These are phyloP conservation scores for Neofusicoccum umdonicola DNA, from an alignment of 2,329 filamentous ascomycete genomes.

Conservation along the genomic window DNA sequence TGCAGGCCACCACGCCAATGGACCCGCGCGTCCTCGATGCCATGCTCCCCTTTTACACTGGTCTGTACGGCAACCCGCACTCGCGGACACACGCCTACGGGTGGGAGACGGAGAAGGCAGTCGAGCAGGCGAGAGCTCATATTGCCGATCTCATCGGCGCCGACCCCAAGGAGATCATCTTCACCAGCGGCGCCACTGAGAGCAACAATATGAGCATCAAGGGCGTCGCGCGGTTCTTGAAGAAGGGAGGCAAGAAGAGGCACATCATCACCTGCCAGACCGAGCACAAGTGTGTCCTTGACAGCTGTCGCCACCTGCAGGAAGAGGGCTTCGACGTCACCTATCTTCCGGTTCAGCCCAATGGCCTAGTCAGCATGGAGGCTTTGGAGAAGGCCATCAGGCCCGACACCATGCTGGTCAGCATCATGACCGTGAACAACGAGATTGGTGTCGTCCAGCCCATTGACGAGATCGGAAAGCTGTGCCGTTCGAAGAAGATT, in stretches of 20 bases:
- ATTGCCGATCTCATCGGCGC: conserved; percentile 87
- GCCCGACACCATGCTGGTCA: conserved; percentile 87
- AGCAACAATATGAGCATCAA: conserved; percentile 99
- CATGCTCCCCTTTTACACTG: conserved; percentile 93
- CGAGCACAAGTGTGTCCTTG: conserved; percentile 97
- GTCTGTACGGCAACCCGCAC: conserved; percentile 94
- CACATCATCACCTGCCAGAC: conserved; percentile 98
- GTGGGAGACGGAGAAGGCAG: conserved; percentile 95
- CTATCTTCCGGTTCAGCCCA: conserved; percentile 87
- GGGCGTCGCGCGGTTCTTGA: conserved; percentile 94
- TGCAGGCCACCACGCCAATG: conserved; percentile 94
- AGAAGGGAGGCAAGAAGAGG: conserved; percentile 90
- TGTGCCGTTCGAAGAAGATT: conserved; percentile 87
- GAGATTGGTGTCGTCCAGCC: conserved; percentile 99
- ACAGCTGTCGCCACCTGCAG: conserved; percentile 94
- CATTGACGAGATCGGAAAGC: conserved; percentile 84
- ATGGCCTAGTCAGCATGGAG: conserved; percentile 80
- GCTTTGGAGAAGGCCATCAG: conserved; percentile 85
- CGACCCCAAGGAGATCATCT: conserved; percentile 96
- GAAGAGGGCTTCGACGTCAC: conserved; percentile 96
- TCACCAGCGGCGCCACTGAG: conserved; percentile 96
- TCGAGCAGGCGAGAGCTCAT: conserved; percentile 81
- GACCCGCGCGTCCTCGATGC: conserved; percentile 93
- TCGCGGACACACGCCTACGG: conserved; percentile 97
- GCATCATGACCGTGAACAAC: conserved; percentile 99